Evolutionary conservation across 306 rosid species (phyloP), one percentile per base, ranked within the genome.

Genomic region (Cucurbita ficifolia): DNA sequence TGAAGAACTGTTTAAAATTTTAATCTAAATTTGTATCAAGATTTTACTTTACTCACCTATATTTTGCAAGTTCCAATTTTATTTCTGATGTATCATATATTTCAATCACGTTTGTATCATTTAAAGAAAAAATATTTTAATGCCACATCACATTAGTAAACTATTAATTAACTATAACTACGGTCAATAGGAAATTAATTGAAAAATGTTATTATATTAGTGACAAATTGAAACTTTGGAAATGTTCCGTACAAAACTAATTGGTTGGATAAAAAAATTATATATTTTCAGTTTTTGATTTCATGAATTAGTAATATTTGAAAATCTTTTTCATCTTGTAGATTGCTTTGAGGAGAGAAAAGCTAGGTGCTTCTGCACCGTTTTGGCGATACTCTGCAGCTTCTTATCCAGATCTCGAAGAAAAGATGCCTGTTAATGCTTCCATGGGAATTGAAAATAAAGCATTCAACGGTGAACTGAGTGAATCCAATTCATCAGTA

Each of bases 381-480:
- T 86, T 86, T 80, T 86, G 90, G 90, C 76, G 86, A 77, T 83
- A 81, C 77, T 86, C 81, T 60, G 81, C 90, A 14, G 79, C 86
- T 50, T 83, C 87, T 45, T 86, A 86, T 81, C 90, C 90, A 24
- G 90, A 86, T 81, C 87, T 86, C 21, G 83, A 86, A 81, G 76
- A 54, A n/a, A 14, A 74, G 38, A 49, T 33, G 18, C 33, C 84
- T 68, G 78, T 39, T 77, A 64, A 76, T 75, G 80, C 50, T 71
- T 11, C 73, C 71, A 59, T 36, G 35, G 81, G 65, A 64, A 76
- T 51, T 38, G 61, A 71, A 75, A 81, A 70, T 53, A 72, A 11
- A 36, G 65, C 72, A 24, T 42, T 52, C 70, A 74, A 76, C 71
- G 53, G 75, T 45, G 49, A 55, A 65, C 72, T 55, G 53, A 80